Evolutionary conservation across 2,329 filamentous ascomycete genomes (phyloP).

Genomic region (Madurella mycetomatis): DNA sequence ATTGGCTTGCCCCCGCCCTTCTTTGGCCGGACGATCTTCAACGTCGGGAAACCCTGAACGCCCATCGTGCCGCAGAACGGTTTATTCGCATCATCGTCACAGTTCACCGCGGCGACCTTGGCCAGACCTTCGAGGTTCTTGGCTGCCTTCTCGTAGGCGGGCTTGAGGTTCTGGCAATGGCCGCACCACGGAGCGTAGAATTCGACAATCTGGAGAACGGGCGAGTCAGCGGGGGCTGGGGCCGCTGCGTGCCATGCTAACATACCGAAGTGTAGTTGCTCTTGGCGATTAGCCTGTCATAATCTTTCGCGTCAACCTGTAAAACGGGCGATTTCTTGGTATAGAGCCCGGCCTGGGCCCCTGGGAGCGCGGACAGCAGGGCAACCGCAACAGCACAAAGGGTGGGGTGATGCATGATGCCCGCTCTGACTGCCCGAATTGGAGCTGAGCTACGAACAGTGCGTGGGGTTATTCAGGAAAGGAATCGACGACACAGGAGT

Average conservation of each 20-base stretch:
- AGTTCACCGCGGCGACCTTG: slow-evolving; percentile 92
- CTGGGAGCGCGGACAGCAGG: slow-evolving; percentile 61
- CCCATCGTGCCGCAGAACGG: slow-evolving; percentile 78
- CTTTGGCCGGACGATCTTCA: slow-evolving; percentile 86
- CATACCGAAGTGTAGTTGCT: slow-evolving; percentile 89
- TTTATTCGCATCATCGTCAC: slow-evolving; percentile 92
- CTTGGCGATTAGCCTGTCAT: slow-evolving; percentile 75
- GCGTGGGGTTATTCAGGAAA: slow-evolving; percentile 1
- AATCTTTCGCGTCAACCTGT: slow-evolving; percentile 73
- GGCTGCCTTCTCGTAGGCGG: slow-evolving; percentile 90
- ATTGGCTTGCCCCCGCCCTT: slow-evolving; percentile 69
- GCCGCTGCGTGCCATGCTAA: neutral
- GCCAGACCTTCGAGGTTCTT: slow-evolving; percentile 85
- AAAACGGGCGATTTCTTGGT: slow-evolving; percentile 81
- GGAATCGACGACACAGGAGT: neutral
- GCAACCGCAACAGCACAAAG: slow-evolving; percentile 55
- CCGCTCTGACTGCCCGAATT: neutral
- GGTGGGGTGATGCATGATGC: slow-evolving; percentile 52
- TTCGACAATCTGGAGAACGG: slow-evolving; percentile 55
- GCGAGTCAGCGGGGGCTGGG: neutral
- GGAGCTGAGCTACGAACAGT: neutral
- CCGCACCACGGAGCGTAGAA: slow-evolving; percentile 99
- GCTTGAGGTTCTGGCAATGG: slow-evolving; percentile 93
- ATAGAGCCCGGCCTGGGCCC: slow-evolving; percentile 70
- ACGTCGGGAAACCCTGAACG: slow-evolving; percentile 88